phyloP scores from a whole-genome alignment of 2,329 filamentous ascomycete species.

The Metarhizium rileyi region DNA sequence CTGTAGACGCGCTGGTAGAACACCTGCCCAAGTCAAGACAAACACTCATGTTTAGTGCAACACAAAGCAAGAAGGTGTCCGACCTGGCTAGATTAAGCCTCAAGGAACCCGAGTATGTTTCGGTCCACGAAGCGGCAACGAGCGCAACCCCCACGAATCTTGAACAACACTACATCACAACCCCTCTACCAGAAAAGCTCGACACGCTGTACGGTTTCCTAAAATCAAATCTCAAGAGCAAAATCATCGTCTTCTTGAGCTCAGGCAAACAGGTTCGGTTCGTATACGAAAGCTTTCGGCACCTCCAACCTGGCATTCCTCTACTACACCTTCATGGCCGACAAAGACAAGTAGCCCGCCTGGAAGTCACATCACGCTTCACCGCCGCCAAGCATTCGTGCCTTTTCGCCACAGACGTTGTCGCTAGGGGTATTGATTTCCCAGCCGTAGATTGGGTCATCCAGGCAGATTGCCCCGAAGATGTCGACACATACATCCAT shows the following conservation, averaged over 20 bases:
- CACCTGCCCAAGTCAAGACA: slow-evolving; percentile 80
- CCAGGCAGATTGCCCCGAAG: slow-evolving; percentile 95
- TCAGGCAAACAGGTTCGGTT: slow-evolving; percentile 96
- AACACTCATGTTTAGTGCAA: slow-evolving; percentile 91
- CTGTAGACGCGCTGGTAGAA: slow-evolving; percentile 85
- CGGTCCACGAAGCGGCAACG: slow-evolving; percentile 76
- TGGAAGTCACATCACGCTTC: slow-evolving; percentile 83
- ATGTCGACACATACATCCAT: slow-evolving; percentile 96
- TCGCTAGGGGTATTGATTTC: slow-evolving; percentile 89
- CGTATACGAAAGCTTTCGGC: slow-evolving; percentile 85
- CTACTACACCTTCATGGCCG: slow-evolving; percentile 87
- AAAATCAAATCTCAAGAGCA: slow-evolving; percentile 79
- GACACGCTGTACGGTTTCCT: slow-evolving; percentile 92
- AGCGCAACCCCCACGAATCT: slow-evolving; percentile 74
- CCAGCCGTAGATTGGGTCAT: slow-evolving; percentile 97
- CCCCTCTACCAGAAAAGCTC: slow-evolving; percentile 77
- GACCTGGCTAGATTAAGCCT: slow-evolving; percentile 84
- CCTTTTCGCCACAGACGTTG: slow-evolving; percentile 91
- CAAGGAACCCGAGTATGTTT: slow-evolving; percentile 86
- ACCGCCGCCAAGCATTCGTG: slow-evolving; percentile 73
- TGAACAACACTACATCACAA: slow-evolving; percentile 85
- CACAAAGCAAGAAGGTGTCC: slow-evolving; percentile 88
- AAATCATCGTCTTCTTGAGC: slow-evolving; percentile 91
- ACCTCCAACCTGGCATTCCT: slow-evolving; percentile 88
- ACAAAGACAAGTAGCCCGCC: slow-evolving; percentile 80